Evolutionary conservation across 257 asterid species (phyloP), one percentile per base, ranked within the genome.

Genomic region (Misopates orontium): DNA sequence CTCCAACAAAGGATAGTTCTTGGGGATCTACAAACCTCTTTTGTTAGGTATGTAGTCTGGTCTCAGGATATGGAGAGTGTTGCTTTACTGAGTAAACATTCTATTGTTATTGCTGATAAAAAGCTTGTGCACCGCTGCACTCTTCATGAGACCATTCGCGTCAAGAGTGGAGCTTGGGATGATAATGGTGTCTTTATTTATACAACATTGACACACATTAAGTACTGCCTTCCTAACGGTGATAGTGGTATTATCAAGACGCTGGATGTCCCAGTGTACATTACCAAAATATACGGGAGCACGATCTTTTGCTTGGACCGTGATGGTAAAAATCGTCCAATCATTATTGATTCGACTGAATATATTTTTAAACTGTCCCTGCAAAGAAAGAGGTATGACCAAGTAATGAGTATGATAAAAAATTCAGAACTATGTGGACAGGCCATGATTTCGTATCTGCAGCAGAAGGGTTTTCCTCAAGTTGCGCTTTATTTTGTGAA

Each of bases 111-210:
- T 67, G 89, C 99, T 73, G 97, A 90, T 73, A 94, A 94, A 70
- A 88, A 74, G 81, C 98, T 94, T 20, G 88, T 77, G 49, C 98
- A 90, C 72, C 96, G 96, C 19, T 90, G 97, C 80, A 90, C 98
- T 20, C 96, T 94, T 74, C 99, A 94, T 13, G 99, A 94, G 85
- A 94, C 99, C 1, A 94, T 94, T 69, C 96, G 99, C 44, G 98
- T 94, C 72, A 94, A 94, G 80, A 94, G 96, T 67, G 99, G 99
- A 74, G 96, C 95, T 9, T 94, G 99, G 99, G 98, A 94, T 67
- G 99, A 94, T 64, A 90, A 88, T 58, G 99, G 99, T 52, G 96
- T 90, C 53, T 94, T 94, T 64, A 82, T 94, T 39, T 90, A 94
- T 63, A 91, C 99, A 3, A 94, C 99, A 12, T 77, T 94, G 66